Conservation (phyloP, 2,329 filamentous ascomycete genomes). For the Tolypocladium inflatum region DNA sequence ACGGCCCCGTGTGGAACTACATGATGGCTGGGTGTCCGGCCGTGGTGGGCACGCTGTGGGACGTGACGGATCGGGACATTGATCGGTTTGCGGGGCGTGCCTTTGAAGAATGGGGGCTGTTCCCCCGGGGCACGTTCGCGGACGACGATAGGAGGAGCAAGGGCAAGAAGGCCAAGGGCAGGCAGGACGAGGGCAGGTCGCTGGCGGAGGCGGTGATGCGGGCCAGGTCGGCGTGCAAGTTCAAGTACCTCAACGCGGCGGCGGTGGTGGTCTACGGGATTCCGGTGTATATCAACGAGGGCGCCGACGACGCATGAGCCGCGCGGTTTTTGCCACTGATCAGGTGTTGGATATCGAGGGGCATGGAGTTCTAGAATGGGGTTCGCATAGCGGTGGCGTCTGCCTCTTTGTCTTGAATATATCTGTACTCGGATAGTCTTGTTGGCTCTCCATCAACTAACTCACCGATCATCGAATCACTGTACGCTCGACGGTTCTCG, state of each 20-base stretch:
- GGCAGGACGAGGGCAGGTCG: conserved; percentile 22
- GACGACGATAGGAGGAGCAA: conserved; percentile 18
- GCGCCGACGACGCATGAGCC: conserved; percentile 8
- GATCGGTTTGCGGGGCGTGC: conserved; percentile 77
- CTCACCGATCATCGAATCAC: neutral
- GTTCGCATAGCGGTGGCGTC: neutral
- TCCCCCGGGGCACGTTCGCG: conserved; percentile 37
- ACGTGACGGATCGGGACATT: conserved; percentile 95
- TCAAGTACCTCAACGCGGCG: conserved; percentile 87
- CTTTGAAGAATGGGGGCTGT: conserved; percentile 81
- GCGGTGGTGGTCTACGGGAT: conserved; percentile 93
- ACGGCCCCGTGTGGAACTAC: conserved; percentile 85
- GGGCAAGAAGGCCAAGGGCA: conserved; percentile 16
- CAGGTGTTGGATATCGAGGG: neutral
- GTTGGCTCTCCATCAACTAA: neutral
- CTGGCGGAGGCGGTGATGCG: conserved; percentile 74
- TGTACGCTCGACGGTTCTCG: no score
- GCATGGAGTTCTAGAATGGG: neutral
- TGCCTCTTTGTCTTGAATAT: neutral
- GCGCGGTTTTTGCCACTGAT: neutral
- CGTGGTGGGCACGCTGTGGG: conserved; percentile 89
- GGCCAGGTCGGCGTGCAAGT: conserved; percentile 69
- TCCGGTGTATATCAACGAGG: conserved; percentile 64
- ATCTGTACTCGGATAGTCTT: neutral
- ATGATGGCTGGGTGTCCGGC: conserved; percentile 80